Conservation (phyloP, 768 basidiomycete species). For the Gloeopeniophorella convolvens region DNA sequence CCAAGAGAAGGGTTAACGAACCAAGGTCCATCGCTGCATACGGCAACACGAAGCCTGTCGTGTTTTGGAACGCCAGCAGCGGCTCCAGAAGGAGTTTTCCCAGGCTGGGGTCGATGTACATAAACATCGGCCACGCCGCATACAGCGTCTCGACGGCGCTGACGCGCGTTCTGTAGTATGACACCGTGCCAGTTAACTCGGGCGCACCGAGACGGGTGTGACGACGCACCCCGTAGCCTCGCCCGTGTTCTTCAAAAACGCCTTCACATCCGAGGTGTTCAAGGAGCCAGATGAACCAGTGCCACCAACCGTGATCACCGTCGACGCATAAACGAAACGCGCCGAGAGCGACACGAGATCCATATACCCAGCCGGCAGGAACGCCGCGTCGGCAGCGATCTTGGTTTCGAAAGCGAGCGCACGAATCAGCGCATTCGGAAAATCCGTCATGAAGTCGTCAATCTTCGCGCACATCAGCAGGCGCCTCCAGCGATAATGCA, state of each 20-base stretch:
- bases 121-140: constrained; percentile 42
- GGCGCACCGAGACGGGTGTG: not conserved
- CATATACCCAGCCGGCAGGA: constrained; percentile 44
- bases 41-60: constrained; percentile 12
- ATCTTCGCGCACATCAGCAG: too few species aligned
- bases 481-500: too few species aligned
- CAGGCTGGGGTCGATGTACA: constrained; percentile 48
- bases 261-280: constrained; percentile 44
- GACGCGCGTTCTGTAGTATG: constrained; percentile 22
- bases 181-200: not conserved
- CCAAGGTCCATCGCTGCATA: constrained; percentile 23
- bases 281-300: constrained; percentile 39
- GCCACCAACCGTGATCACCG: constrained; percentile 51
- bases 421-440: too few species aligned
- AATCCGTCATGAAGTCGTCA: too few species aligned
- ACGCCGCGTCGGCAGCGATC: constrained; percentile 36
- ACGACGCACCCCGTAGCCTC: constrained; percentile 20
- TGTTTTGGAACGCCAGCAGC: constrained; percentile 19
- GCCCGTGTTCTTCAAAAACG: constrained; percentile 39
- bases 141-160: constrained; percentile 52
- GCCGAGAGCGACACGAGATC: constrained; percentile 44
- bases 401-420: too few species aligned
- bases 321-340: constrained; percentile 47
- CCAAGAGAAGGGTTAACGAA: not conserved
- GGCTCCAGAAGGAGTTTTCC: constrained; percentile 29